These are phyloP conservation scores for Rutidosis leptorrhynchoides DNA, from an alignment of 129 eudicot genomes.

Conservation along the genomic window DNA sequence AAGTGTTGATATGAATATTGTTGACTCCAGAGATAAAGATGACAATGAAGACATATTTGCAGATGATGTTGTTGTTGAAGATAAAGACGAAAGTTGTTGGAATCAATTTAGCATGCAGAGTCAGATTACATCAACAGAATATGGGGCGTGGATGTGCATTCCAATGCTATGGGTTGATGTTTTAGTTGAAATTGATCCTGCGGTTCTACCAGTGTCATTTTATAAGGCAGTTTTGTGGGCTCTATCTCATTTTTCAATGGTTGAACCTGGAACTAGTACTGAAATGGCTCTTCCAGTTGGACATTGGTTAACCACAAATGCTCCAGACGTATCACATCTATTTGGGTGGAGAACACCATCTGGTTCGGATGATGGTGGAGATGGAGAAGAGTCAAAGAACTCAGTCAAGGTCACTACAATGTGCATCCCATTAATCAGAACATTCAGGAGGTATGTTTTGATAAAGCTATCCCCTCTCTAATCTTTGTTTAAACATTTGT, in stretches of 20 bases:
- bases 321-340: constrained; percentile 61
- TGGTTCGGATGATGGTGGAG: constrained; percentile 89
- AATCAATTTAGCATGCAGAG: constrained; percentile 56
- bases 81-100: constrained; percentile 71
- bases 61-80: constrained; percentile 39
- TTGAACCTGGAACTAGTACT: constrained; percentile 55
- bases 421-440: constrained; percentile 64
- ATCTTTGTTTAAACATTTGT: constrained; percentile 2
- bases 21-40: constrained; percentile 44
- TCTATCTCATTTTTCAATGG: constrained; percentile 77
- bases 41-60: constrained; percentile 46
- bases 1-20: constrained; percentile 37
- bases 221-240: constrained; percentile 90
- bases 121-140: constrained; percentile 44
- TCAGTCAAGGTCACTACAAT: constrained; percentile 59
- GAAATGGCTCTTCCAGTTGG: constrained; percentile 70
- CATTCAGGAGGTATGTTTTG: constrained; percentile 66
- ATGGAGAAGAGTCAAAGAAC: constrained; percentile 61
- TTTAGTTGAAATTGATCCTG: constrained; percentile 73
- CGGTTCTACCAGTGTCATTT: constrained; percentile 68
- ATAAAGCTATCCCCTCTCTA: constrained; percentile 14
- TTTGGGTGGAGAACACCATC: constrained; percentile 89
- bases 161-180: constrained; percentile 94
- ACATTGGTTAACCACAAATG: constrained; percentile 58
- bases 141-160: constrained; percentile 76